These are phyloP conservation scores for Fusarium cyanostomum DNA, from an alignment of 2,329 filamentous ascomycete species.

Conservation along the genomic window DNA sequence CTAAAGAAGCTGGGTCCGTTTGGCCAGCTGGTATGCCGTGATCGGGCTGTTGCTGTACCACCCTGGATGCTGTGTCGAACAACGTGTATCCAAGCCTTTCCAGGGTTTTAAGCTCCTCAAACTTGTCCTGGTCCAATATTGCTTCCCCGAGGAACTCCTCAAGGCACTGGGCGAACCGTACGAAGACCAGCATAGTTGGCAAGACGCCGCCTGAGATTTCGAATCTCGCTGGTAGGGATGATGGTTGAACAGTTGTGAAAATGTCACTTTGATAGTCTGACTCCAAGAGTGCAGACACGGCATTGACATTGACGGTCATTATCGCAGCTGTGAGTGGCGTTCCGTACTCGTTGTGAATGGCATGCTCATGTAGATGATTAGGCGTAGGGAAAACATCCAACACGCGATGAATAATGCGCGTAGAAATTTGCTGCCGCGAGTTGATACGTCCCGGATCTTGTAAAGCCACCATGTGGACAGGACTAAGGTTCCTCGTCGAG, in stretches of 20 bases:
- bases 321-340: conserved; percentile 1
- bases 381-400: background rate
- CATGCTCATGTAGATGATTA: background rate
- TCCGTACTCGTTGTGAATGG: background rate
- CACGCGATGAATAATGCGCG: conserved; percentile 1
- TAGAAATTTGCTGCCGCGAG: conserved; percentile 1
- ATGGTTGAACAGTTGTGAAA: background rate
- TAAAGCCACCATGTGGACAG: background rate
- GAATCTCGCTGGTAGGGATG: background rate
- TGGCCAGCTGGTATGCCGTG: background rate
- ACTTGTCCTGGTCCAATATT: background rate
- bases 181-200: background rate
- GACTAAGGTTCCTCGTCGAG: background rate
- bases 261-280: conserved; percentile 5
- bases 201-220: background rate
- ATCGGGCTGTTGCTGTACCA: background rate
- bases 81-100: background rate
- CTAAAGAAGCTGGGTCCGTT: background rate
- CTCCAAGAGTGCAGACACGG: background rate
- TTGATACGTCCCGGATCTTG: background rate
- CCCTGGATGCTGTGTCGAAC: background rate
- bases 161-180: background rate
- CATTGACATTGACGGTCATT: background rate
- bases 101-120: background rate
- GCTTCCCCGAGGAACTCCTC: background rate